Conservation (phyloP, 495 filamentous ascomycete species). For the Aspergillus ostianus region DNA sequence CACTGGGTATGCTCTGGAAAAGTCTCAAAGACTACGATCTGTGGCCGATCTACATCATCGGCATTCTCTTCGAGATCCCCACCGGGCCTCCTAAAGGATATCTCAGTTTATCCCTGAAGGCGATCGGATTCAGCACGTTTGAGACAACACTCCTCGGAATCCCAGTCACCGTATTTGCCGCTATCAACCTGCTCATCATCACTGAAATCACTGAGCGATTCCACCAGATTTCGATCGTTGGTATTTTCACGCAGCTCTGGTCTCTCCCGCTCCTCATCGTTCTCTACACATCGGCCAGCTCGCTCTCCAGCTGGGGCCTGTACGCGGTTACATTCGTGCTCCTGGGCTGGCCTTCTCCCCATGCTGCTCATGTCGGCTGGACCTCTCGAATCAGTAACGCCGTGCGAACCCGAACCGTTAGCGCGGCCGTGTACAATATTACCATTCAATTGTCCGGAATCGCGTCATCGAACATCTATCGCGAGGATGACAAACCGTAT, state of each 20-base stretch:
- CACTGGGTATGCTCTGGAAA: constrained; percentile 43
- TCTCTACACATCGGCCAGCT: constrained; percentile 3
- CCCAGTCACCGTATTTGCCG: constrained; percentile 38
- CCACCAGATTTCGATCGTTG: neutral
- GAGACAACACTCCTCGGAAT: constrained; percentile 61
- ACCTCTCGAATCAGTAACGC: constrained; percentile 50
- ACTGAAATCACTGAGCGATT: neutral
- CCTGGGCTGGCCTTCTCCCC: constrained; percentile 7
- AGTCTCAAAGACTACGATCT: constrained; percentile 54
- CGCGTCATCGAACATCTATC: constrained; percentile 54
- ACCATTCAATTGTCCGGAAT: constrained; percentile 49
- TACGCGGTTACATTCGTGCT: constrained; percentile 3
- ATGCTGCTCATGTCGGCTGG: constrained; percentile 33
- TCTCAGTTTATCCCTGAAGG: constrained; percentile 52
- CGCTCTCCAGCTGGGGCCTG: constrained; percentile 1
- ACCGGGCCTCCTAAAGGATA: constrained; percentile 42
- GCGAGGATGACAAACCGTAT: constrained; percentile 54
- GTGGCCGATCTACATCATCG: constrained; percentile 52
- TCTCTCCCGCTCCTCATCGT: constrained; percentile 3
- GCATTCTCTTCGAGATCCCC: constrained; percentile 52
- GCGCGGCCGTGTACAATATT: constrained; percentile 55
- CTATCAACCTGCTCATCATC: constrained; percentile 16
- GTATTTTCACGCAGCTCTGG: constrained; percentile 2
- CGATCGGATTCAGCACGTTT: constrained; percentile 58
- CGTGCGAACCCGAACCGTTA: constrained; percentile 53